Evolutionary conservation across 2,329 filamentous ascomycete genomes (phyloP), one percentile per base, ranked within the genome.

Genomic region (Diplocarpon mali): DNA sequence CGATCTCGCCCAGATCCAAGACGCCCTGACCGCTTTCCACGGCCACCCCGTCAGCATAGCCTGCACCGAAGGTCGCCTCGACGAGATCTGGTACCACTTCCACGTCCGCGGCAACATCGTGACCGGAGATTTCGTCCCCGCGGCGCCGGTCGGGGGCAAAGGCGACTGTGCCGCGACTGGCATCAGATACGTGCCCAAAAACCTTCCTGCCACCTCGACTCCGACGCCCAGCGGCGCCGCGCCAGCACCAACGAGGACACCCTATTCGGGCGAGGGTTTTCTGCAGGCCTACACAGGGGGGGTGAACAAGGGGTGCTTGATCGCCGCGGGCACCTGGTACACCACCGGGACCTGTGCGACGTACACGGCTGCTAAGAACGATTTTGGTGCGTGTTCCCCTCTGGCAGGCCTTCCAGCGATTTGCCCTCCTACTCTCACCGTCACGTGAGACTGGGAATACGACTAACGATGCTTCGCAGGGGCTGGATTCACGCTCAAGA

Each of bases 241-340:
- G 20, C 43, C 56, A 4, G 56, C 59, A 9, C 64, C 62, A 3
- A 62, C 60, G 3, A 65, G 57, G 1, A 52, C 56, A 30, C 31
- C 56, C 32, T 64, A 65, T 42, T 59, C 65, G 13, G 79, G 79
- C 1, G 70, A 65, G 29, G 81, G 81, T 0, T 73, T 71, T 53
- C 60, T 85, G 34, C 71, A 78, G 42, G 77, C 81, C 2, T 57
- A 69, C 27, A 66, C 68, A 5, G 60, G 64, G 11, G 70, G 72
- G 3, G 58, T 57, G 13, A 59, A 66, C 39, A 69, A 67, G 7
- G 81, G 82, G 13, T 85, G 80, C 53, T 69, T 85, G 47, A 85
- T 85, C 57, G 72, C 72, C 45, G 68, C 64, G 7, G 82, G 82
- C 0, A 75, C 72, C 0, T 86, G 81, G 82, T 85, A 81, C 57